These are phyloP conservation scores for Trichoderma oligosporum DNA, from an alignment of 2,329 filamentous ascomycete species.

Conservation along the genomic window DNA sequence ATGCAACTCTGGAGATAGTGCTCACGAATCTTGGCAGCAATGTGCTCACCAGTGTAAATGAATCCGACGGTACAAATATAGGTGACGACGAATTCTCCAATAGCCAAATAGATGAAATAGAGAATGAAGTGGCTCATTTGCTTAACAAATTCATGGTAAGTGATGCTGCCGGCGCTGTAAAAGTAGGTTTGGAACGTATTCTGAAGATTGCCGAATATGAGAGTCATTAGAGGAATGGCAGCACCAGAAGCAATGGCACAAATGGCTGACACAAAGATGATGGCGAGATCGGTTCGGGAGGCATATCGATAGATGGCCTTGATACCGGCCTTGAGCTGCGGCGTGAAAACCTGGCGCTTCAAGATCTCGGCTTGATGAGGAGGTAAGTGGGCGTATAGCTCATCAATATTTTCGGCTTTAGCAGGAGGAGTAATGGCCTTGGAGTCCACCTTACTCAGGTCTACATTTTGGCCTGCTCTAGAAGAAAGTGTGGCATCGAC, in stretches of 20 bases:
- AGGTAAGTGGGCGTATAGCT: constrained; percentile 60
- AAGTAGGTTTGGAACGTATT: constrained; percentile 58
- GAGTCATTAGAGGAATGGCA: constrained; percentile 74
- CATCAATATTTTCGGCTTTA: constrained; percentile 40
- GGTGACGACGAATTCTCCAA: constrained; percentile 72
- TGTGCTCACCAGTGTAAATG: constrained; percentile 81
- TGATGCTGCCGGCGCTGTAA: constrained; percentile 39
- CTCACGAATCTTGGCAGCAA: constrained; percentile 73
- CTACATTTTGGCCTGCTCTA: not conserved
- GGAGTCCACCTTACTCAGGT: constrained; percentile 17
- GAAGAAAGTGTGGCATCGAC: constrained; percentile 7
- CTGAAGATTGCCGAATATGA: constrained; percentile 75
- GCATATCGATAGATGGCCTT: constrained; percentile 68
- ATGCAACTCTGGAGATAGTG: constrained; percentile 81
- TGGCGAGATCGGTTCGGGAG: constrained; percentile 59
- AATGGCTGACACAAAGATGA: constrained; percentile 59
- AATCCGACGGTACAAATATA: constrained; percentile 84
- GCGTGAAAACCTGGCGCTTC: constrained; percentile 63
- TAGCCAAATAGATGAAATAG: constrained; percentile 81
- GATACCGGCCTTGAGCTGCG: constrained; percentile 60
- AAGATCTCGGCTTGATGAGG: constrained; percentile 64
- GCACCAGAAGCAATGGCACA: constrained; percentile 70
- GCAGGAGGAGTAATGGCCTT: constrained; percentile 1
- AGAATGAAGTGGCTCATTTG: constrained; percentile 63
- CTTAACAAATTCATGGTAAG: constrained; percentile 54